Conservation (phyloP, 2,329 filamentous ascomycete genomes). For the Metarhizium album region DNA sequence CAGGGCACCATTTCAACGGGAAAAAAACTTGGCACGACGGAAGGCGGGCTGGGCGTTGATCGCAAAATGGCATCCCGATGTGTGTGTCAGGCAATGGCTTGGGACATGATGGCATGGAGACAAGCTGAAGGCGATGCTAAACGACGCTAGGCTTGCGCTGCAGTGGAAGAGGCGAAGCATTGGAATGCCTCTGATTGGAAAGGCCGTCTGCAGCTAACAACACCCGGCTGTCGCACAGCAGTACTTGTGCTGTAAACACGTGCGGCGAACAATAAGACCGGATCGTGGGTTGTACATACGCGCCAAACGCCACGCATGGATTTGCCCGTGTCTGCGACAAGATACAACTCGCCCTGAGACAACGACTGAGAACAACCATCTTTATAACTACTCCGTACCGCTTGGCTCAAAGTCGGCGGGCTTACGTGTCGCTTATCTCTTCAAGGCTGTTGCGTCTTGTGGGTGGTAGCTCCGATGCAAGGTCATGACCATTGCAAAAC, state of each 20-base stretch:
- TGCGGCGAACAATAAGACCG: neutral
- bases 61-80: neutral
- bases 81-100: neutral
- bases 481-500: too few species aligned
- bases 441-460: too few species aligned
- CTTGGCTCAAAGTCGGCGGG: too few species aligned
- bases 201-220: neutral
- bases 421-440: too few species aligned
- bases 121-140: neutral
- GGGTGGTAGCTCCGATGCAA: too few species aligned
- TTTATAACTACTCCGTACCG: too few species aligned
- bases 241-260: too few species aligned
- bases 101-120: neutral
- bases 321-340: too few species aligned
- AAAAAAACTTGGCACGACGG: neutral
- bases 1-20: neutral
- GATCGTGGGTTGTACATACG: neutral
- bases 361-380: too few species aligned
- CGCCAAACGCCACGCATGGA: neutral
- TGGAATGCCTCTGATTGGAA: neutral
- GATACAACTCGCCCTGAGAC: too few species aligned
- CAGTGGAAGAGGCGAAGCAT: neutral
- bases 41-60: neutral
- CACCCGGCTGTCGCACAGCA: neutral
- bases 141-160: neutral